phyloP scores from a whole-genome alignment of 2,329 filamentous ascomycete genomes.

The Paramyrothecium sp. region DNA sequence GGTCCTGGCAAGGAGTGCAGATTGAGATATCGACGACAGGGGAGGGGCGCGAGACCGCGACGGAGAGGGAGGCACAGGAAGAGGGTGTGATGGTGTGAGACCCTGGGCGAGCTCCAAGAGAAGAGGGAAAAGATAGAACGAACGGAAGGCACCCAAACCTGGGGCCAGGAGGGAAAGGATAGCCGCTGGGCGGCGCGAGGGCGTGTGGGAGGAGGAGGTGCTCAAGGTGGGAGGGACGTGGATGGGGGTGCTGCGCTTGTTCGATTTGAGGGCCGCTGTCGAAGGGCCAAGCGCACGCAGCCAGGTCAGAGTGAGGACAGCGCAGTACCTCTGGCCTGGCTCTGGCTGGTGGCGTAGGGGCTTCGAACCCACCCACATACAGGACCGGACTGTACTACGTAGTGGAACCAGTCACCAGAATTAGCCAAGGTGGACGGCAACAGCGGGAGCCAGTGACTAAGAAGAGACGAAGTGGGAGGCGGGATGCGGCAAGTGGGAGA shows the following conservation, averaged over 20 bases:
- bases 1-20: background rate
- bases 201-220: conserved; percentile 5
- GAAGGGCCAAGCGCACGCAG: background rate
- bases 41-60: background rate
- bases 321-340: no score
- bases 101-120: conserved; percentile 5
- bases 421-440: background rate
- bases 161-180: conserved; percentile 5
- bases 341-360: background rate
- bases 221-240: background rate
- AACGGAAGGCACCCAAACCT: conserved; percentile 2
- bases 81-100: background rate
- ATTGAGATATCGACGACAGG: background rate
- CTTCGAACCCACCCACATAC: background rate
- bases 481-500: background rate
- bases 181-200: background rate
- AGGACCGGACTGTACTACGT: background rate
- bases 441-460: background rate
- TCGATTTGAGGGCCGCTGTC: background rate
- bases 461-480: background rate
- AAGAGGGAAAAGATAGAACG: conserved; percentile 10
- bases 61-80: background rate
- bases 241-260: background rate
- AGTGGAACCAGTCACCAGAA: background rate
- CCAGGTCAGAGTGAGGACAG: background rate